These are phyloP conservation scores for Penicillium sp. DNA, from an alignment of 2,329 filamentous ascomycete genomes.

Conservation along the genomic window DNA sequence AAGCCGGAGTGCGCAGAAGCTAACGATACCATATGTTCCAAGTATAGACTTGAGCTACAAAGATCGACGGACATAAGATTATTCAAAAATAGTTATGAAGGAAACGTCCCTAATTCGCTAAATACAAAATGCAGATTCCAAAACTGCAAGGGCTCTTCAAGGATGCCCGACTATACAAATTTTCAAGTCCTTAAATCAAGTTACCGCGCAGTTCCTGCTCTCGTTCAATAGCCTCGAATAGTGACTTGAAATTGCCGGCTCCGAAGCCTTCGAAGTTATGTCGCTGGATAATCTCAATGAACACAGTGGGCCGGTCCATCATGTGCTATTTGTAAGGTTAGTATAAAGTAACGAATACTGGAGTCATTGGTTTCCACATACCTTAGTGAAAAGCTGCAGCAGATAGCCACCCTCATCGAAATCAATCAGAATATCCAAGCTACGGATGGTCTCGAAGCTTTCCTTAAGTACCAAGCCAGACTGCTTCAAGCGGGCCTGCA, in stretches of 20 bases:
- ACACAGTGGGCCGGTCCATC: conserved; percentile 92
- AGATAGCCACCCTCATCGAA: conserved; percentile 92
- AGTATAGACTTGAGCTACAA: neutral
- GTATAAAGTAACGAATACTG: neutral
- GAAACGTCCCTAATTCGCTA: neutral
- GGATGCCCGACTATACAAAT: neutral
- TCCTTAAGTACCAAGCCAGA: conserved; percentile 63
- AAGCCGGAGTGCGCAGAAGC: neutral
- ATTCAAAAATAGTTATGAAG: neutral
- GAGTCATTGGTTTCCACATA: conserved; percentile 18
- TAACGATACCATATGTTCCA: neutral
- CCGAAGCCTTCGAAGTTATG: conserved; percentile 90
- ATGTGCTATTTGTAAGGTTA: conserved; percentile 56
- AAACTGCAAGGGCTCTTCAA: neutral
- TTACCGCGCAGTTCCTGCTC: conserved; percentile 87
- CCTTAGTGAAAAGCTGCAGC: conserved; percentile 69
- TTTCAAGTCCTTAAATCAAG: conserved; percentile 43
- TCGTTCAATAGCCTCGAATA: conserved; percentile 93
- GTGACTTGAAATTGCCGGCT: conserved; percentile 89
- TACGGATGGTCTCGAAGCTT: conserved; percentile 73
- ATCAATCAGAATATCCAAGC: conserved; percentile 85
- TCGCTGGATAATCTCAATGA: conserved; percentile 93
- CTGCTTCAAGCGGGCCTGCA: conserved; percentile 69
- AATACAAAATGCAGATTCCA: neutral
- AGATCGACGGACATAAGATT: neutral